These are phyloP conservation scores for Apostasia ramifera DNA, from an alignment of 106 monocot genomes.

Conservation along the genomic window DNA sequence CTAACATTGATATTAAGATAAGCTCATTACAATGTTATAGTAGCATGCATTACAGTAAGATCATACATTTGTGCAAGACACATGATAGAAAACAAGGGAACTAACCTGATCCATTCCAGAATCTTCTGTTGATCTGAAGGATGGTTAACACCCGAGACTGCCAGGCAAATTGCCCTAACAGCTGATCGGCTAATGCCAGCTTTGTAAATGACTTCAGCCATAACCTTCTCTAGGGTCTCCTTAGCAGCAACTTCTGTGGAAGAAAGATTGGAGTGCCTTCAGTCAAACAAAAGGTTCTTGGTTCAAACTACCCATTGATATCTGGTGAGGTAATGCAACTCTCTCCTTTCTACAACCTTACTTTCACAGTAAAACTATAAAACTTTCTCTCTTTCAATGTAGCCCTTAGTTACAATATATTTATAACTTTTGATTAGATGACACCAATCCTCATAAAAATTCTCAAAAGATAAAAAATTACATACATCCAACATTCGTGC, in stretches of 20 bases:
- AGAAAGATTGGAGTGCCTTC: background rate
- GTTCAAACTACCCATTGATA: background rate
- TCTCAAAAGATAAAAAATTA: background rate
- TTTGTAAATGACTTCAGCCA: constrained; percentile 60
- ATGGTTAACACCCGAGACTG: constrained; percentile 94
- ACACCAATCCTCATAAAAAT: background rate
- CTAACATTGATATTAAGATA: no score
- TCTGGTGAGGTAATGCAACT: background rate
- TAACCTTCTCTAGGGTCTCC: constrained; percentile 71
- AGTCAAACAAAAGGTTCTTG: background rate
- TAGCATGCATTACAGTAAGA: no score
- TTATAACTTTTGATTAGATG: background rate
- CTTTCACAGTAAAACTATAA: background rate
- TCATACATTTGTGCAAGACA: background rate
- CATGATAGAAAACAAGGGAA: constrained; percentile 3
- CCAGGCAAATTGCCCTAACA: constrained; percentile 93
- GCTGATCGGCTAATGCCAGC: constrained; percentile 41
- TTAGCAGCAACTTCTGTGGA: constrained; percentile 73
- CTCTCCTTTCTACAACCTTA: no score
- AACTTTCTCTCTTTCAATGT: background rate
- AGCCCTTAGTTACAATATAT: background rate
- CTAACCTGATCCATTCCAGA: constrained; percentile 75
- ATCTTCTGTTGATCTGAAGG: constrained; percentile 76
- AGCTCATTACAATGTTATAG: no score
- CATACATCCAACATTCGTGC: no score